Conservation (phyloP, 305 asterid genomes). For the Solanum aculeatissimum region DNA sequence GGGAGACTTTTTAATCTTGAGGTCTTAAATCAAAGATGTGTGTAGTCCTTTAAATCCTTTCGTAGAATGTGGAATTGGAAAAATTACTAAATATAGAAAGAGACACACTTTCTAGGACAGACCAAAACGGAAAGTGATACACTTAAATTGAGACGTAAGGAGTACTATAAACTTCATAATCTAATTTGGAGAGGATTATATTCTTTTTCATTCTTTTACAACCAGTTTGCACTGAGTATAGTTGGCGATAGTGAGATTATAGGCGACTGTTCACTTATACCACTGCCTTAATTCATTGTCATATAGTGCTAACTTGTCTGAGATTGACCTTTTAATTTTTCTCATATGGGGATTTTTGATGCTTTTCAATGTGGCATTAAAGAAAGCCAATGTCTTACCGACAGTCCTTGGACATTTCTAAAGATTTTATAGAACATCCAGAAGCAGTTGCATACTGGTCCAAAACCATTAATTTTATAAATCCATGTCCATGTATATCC, state of each 20-base stretch:
- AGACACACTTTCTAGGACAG: neutral
- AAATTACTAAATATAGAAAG: neutral
- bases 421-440: neutral
- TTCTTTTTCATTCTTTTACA: neutral
- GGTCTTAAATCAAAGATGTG: neutral
- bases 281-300: neutral
- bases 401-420: neutral
- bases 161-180: neutral
- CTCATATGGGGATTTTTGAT: neutral
- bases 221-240: neutral
- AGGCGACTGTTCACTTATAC: neutral
- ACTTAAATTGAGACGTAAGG: neutral
- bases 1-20: neutral
- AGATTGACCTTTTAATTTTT: neutral
- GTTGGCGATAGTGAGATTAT: neutral
- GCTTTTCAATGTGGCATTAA: neutral
- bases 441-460: neutral
- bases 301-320: neutral
- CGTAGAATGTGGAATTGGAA: neutral
- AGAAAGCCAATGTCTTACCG: neutral
- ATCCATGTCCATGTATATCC: neutral
- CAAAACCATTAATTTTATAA: neutral
- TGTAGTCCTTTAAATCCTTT: neutral
- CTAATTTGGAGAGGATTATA: neutral
- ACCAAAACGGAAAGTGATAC: neutral